These are phyloP conservation scores for Chaetomium fimeti DNA, from an alignment of 495 filamentous ascomycete genomes.

Conservation along the genomic window DNA sequence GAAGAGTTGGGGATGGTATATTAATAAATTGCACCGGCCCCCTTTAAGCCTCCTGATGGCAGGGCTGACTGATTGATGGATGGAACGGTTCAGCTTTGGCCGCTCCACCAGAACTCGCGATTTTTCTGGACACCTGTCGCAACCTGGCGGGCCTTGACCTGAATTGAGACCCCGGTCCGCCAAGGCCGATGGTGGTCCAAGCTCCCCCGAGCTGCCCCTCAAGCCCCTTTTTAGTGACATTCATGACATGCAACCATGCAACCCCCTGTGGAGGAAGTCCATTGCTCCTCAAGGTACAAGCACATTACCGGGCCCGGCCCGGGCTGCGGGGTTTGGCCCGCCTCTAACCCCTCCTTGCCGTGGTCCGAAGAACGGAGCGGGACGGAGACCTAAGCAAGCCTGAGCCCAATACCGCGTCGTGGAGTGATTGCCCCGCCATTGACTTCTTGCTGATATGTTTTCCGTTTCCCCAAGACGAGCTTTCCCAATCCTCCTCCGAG, in stretches of 20 bases:
- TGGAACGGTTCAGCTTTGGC: slow-evolving; percentile 13
- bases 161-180: background rate
- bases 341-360: slow-evolving; percentile 16
- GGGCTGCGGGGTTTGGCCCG: slow-evolving; percentile 24
- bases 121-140: slow-evolving; percentile 39
- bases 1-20: slow-evolving; percentile 5
- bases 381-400: slow-evolving; percentile 6
- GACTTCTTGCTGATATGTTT: slow-evolving; percentile 19
- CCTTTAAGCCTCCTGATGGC: slow-evolving; percentile 25
- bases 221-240: background rate
- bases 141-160: background rate
- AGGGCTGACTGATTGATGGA: slow-evolving; percentile 19
- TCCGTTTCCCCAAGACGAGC: slow-evolving; percentile 23
- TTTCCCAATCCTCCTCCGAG: slow-evolving; percentile 21
- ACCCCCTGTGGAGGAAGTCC: no score
- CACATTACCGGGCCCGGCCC: background rate
- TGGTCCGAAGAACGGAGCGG: slow-evolving; percentile 36
- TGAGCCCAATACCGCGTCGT: slow-evolving; percentile 5
- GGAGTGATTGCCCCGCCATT: background rate
- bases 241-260: no score
- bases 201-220: slow-evolving; percentile 21
- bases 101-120: slow-evolving; percentile 17
- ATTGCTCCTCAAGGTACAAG: no score
- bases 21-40: slow-evolving; percentile 23
- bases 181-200: slow-evolving; percentile 20